phyloP scores from a whole-genome alignment of 1,284 basidiomycete genomes.

The Austroboletus niveus region DNA sequence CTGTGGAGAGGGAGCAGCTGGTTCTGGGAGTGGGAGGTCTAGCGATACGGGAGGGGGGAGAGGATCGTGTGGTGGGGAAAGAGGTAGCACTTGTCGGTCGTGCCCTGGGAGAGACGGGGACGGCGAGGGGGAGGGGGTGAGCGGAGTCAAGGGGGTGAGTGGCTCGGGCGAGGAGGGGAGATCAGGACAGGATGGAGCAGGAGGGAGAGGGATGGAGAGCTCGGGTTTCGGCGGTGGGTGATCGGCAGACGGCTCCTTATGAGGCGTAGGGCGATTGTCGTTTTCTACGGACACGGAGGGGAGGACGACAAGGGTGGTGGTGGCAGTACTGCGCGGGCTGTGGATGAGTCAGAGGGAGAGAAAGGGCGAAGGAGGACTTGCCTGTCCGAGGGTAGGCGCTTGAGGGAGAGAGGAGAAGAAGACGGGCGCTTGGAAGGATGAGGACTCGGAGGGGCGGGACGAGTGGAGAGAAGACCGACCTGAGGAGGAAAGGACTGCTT shows the following conservation, averaged over 20 bases:
- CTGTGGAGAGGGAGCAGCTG: background rate
- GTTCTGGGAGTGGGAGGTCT: background rate
- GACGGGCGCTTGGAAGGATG: conserved; percentile 13
- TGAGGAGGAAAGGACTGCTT: conserved; percentile 3
- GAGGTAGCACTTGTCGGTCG: conserved; percentile 18
- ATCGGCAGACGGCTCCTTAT: no score
- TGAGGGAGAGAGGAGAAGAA: background rate
- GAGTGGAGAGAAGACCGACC: no score
- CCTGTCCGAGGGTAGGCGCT: conserved; percentile 1
- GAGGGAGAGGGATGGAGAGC: conserved; percentile 1
- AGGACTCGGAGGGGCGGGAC: background rate
- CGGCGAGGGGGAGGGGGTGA: conserved; percentile 18
- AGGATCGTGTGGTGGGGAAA: conserved; percentile 9
- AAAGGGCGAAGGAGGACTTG: background rate
- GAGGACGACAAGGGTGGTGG: no score
- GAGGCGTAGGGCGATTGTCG: background rate
- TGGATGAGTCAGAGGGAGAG: background rate
- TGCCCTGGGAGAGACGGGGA: conserved; percentile 27
- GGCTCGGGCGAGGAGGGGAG: background rate
- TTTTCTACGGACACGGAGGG: no score
- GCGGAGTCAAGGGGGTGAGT: conserved; percentile 23
- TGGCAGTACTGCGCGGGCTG: no score
- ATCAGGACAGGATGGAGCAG: background rate
- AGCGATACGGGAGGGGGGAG: conserved; percentile 2
- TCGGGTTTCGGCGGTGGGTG: background rate